Evolutionary conservation across 2,329 filamentous ascomycete species (phyloP), one percentile per base, ranked within the genome.

Genomic region (Hyphodiscus sp.): DNA sequence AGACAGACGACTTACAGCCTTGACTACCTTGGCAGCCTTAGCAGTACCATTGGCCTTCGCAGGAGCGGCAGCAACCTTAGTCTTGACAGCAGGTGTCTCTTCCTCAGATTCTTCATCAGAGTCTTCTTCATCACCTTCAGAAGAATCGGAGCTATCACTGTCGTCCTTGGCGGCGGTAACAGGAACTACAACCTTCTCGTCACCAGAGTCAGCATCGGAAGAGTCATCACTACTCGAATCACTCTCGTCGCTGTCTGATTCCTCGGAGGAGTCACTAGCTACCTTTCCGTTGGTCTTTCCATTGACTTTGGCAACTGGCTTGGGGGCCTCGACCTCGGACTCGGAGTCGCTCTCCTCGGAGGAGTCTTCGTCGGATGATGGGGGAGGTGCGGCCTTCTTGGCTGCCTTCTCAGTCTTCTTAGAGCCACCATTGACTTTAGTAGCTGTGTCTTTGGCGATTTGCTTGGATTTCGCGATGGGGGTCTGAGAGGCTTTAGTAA

Each of bases 381-480:
- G 73, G 43, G 72, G 69, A 47, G 23, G 23, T 26, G 72, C 64
- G 18, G 68, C 67, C 71, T 78, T 78, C 46, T 60, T 55, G 50
- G 55, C 58, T 42, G 56, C 52, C 74, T 79, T 77, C 45, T 69
- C 33, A 13, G 33, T 38, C 33, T 26, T 26, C 23, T 26, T 26
- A 8, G 23, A 26, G 23, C 74, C 65, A 52, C 60, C 52, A 30
- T 58, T 61, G 29, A 63, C 55, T 53, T 66, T 73, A 62, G 66
- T 66, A 42, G 68, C 70, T 41, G 68, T 68, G 47, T 69, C 73
- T 78, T 87, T 87, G 63, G 82, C 82, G 53, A 81, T 68, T 60
- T 83, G 76, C 77, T 87, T 87, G 64, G 81, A 78, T 76, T 86
- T 86, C 57, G 77, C 73, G 73, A 83, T 85, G 67, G 82, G 72